These are phyloP conservation scores for Ehretia macrophylla DNA, from an alignment of 257 asterid genomes.

Conservation along the genomic window DNA sequence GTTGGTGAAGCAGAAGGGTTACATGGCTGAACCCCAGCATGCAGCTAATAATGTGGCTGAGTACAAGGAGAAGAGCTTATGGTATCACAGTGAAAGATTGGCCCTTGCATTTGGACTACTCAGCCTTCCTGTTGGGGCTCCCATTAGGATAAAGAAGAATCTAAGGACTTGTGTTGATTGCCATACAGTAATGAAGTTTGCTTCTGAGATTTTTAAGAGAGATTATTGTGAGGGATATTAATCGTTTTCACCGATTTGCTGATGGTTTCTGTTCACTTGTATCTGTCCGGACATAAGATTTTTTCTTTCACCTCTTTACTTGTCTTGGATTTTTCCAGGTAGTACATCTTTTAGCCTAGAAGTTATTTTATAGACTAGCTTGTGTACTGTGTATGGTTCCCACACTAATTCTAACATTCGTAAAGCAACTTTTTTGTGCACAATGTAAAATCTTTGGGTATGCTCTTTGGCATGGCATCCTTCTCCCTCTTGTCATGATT, in stretches of 20 bases:
- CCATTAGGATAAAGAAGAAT: conserved; percentile 45
- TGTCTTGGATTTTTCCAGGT: too few relatives aligned
- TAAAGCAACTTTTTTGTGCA: too few relatives aligned
- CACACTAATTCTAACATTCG: too few relatives aligned
- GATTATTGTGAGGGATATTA: conserved; percentile 40
- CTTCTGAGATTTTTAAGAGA: conserved; percentile 40
- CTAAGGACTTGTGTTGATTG: conserved; percentile 40
- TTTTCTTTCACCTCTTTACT: too few relatives aligned
- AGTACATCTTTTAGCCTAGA: too few relatives aligned
- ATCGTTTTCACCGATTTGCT: conserved; percentile 41
- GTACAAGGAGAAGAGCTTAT: conserved; percentile 29
- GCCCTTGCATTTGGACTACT: conserved; percentile 42
- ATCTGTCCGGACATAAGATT: background rate
- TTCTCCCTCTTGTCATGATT: too few relatives aligned
- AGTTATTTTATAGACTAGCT: too few relatives aligned
- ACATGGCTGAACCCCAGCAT: conserved; percentile 21
- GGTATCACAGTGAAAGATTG: conserved; percentile 45
- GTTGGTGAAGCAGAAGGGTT: conserved; percentile 41
- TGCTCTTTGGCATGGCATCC: too few relatives aligned
- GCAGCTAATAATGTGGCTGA: conserved; percentile 17
- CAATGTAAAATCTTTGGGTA: too few relatives aligned
- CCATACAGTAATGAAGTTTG: conserved; percentile 41
- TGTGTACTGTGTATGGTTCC: too few relatives aligned
- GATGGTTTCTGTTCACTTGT: conserved; percentile 23
- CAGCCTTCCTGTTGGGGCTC: conserved; percentile 33